phyloP scores from a whole-genome alignment of 129 eudicot genomes.

The Flaveria ramosissima region DNA sequence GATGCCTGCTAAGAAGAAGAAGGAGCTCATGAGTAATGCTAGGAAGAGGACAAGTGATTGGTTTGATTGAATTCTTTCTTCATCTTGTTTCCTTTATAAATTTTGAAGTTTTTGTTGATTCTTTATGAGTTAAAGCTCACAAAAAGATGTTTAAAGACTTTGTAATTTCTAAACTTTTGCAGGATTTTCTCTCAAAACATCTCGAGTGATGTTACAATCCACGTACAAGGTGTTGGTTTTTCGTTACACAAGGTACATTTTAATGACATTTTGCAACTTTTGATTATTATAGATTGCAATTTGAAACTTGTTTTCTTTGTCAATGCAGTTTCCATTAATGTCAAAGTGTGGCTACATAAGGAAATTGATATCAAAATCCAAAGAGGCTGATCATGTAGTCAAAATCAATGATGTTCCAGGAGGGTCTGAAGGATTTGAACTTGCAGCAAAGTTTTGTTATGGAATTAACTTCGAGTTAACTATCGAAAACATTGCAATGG shows the following conservation, averaged over 20 bases:
- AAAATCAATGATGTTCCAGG: constrained; percentile 76
- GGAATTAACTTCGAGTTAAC: constrained; percentile 78
- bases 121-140: background rate
- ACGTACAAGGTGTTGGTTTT: constrained; percentile 64
- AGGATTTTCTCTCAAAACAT: constrained; percentile 93
- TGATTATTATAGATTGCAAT: constrained; percentile 4
- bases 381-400: constrained; percentile 41
- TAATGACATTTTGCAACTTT: background rate
- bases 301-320: background rate
- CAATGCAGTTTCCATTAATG: constrained; percentile 75
- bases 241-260: constrained; percentile 82
- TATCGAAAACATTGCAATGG: constrained; percentile 70
- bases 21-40: constrained; percentile 65
- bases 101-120: background rate
- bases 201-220: constrained; percentile 68
- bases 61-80: constrained; percentile 41
- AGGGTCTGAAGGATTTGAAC: constrained; percentile 84
- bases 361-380: constrained; percentile 59
- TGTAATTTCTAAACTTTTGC: constrained; percentile 8
- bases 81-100: background rate
- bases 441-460: constrained; percentile 93
- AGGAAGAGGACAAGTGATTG: constrained; percentile 92
- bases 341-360: constrained; percentile 80
- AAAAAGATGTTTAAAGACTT: constrained; percentile 5
- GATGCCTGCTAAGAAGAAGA: constrained; percentile 62